phyloP scores from a whole-genome alignment of 495 filamentous ascomycete genomes.

The Xylaria flabelliformis region DNA sequence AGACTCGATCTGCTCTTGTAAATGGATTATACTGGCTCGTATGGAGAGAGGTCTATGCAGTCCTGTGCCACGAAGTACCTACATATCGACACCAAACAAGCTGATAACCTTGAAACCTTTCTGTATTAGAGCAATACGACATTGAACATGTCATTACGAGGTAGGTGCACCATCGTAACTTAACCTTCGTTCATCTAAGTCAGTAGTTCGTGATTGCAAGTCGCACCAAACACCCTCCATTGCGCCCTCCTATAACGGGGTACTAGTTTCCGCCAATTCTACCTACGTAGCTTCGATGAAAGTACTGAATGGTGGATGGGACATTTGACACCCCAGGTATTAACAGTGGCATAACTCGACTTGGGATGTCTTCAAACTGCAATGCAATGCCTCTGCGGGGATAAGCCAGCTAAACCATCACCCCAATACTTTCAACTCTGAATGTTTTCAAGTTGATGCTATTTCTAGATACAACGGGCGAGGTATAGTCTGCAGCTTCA shows the following conservation, averaged over 20 bases:
- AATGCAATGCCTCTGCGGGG: background rate
- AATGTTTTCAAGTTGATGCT: background rate
- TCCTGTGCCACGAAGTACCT: background rate
- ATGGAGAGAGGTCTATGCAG: background rate
- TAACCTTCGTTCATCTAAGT: background rate
- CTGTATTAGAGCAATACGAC: background rate
- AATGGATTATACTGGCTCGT: background rate
- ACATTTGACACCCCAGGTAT: too few species aligned
- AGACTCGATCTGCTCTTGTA: background rate
- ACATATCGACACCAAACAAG: background rate
- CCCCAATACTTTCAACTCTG: background rate
- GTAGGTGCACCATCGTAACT: background rate
- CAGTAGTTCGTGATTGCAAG: background rate
- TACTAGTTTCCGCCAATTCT: background rate
- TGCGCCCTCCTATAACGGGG: background rate
- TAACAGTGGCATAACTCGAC: background rate
- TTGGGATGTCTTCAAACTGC: background rate
- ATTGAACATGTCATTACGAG: background rate
- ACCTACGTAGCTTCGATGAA: background rate
- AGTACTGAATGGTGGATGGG: too few species aligned
- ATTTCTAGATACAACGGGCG: background rate
- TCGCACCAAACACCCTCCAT: background rate
- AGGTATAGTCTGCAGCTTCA: constrained; percentile 2
- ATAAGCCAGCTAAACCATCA: background rate
- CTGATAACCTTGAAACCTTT: background rate